Conservation (phyloP, 192 early-diverging fungal genomes). For the Chytriomyces confervae region DNA sequence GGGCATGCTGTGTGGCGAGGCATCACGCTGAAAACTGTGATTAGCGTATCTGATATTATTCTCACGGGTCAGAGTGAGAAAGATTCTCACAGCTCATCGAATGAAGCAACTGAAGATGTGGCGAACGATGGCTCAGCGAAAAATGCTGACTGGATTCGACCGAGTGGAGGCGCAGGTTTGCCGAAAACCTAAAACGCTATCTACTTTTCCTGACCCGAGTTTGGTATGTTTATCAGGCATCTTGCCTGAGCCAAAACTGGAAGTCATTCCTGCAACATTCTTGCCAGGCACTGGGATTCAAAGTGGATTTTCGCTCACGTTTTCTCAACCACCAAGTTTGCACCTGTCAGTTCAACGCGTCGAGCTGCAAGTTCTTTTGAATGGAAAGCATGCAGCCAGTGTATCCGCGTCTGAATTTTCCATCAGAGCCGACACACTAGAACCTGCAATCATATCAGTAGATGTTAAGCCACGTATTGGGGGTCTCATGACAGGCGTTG, state of each 20-base stretch:
- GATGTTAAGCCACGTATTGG: not conserved
- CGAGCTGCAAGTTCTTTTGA: not conserved
- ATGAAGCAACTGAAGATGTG: not conserved
- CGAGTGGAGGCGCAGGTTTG: not conserved
- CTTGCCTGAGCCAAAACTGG: too few relatives aligned
- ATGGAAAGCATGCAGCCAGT: not conserved
- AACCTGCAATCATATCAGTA: not conserved
- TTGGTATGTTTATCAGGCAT: too few relatives aligned
- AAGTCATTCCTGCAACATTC: too few relatives aligned
- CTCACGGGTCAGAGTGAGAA: not conserved
- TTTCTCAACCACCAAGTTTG: not conserved
- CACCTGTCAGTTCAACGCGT: not conserved
- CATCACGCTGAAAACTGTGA: not conserved
- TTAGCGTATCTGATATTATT: not conserved
- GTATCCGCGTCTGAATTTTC: not conserved
- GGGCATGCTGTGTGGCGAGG: not conserved
- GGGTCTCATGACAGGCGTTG: not conserved
- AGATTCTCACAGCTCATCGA: not conserved
- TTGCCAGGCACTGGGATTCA: not conserved
- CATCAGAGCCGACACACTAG: not conserved
- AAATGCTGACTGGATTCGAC: not conserved
- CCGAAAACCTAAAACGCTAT: not conserved
- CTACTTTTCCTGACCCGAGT: not conserved
- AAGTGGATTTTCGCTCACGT: not conserved
- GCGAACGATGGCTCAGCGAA: too few relatives aligned